Evolutionary conservation across 140 eudicot genomes (phyloP).

Genomic region (Flaveria floridana): DNA sequence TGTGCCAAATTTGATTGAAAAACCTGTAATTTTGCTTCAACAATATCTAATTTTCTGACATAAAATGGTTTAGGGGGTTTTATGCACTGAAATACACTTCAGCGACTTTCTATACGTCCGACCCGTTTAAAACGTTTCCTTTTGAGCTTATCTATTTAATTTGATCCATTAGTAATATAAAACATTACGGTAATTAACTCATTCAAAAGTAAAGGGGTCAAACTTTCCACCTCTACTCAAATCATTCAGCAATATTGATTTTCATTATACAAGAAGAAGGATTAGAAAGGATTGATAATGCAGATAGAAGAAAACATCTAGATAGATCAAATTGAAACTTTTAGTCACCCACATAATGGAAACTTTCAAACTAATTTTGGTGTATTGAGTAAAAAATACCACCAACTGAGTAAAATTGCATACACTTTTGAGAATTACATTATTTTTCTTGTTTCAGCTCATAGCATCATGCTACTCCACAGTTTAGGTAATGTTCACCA

Average conservation of each 20-base stretch:
- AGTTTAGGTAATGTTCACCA: neutral
- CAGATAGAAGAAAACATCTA: slow-evolving; percentile 1
- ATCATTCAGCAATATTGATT: neutral
- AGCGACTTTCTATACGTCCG: neutral
- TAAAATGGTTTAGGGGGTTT: neutral
- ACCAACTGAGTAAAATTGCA: neutral
- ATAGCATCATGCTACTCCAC: neutral
- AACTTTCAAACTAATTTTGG: neutral
- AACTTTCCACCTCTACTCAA: neutral
- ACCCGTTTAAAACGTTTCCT: neutral
- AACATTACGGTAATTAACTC: neutral
- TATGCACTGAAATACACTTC: neutral
- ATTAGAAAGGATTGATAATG: neutral
- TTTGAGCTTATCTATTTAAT: neutral
- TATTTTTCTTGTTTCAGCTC: neutral
- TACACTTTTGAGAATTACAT: neutral
- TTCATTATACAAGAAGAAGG: neutral
- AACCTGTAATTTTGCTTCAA: neutral
- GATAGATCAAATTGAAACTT: neutral
- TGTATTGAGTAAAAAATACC: neutral
- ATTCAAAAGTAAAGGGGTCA: neutral
- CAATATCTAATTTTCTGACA: neutral
- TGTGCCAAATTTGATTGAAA: neutral
- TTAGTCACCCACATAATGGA: neutral
- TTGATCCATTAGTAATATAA: neutral